Percentiles rank a stretch among this genome's conserved stretches.
These are phyloP conservation scores for Forsythia suspensa DNA, from an alignment of 257 asterid genomes.

Conservation along the genomic window DNA sequence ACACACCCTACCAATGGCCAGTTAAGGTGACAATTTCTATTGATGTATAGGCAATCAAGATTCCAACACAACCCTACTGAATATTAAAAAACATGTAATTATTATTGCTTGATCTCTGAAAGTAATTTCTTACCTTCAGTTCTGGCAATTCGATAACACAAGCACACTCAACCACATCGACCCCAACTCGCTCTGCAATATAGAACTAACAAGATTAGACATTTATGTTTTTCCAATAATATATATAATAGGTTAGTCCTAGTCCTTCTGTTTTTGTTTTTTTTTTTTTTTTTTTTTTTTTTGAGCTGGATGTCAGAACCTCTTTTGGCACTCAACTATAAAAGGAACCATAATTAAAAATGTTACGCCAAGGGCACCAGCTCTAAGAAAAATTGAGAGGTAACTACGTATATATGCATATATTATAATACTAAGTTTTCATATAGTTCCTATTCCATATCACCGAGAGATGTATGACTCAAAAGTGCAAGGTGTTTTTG, in stretches of 20 bases:
- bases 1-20: background rate
- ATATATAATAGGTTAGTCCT: too few relatives aligned
- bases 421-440: too few relatives aligned
- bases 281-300: too few relatives aligned
- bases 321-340: background rate
- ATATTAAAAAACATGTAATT: background rate
- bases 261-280: too few relatives aligned
- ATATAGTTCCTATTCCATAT: too few relatives aligned
- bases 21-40: background rate
- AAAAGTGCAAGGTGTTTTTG: too few relatives aligned
- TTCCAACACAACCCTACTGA: background rate
- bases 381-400: too few relatives aligned
- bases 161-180: conserved; percentile 78
- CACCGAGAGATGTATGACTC: too few relatives aligned
- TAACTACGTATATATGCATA: too few relatives aligned
- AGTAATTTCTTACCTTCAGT: conserved; percentile 60
- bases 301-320: background rate
- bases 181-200: conserved; percentile 84
- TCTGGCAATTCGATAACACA: conserved; percentile 84
- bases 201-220: conserved; percentile 25
- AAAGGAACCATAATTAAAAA: background rate
- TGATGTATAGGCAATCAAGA: background rate
- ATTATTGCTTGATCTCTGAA: conserved; percentile 3
- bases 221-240: background rate
- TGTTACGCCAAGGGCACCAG: too few relatives aligned